A percentile compares a stretch with the other conserved stretches of the same genome.
Evolutionary conservation across 2,329 filamentous ascomycete species (phyloP).

Genomic region (Colletotrichum plurivorum): DNA sequence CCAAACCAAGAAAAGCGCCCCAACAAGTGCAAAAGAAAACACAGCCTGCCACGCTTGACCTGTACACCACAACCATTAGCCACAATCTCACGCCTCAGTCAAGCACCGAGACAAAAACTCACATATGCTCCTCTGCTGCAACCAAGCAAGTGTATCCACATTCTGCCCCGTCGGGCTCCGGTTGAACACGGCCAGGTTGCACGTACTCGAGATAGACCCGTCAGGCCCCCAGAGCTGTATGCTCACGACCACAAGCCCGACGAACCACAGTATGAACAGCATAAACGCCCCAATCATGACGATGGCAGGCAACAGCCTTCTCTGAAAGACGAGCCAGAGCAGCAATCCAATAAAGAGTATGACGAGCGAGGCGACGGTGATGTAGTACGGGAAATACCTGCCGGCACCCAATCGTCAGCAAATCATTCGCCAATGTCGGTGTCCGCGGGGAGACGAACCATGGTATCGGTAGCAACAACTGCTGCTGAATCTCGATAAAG

Average conservation of each 20-base stretch:
- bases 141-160: conserved; percentile 71
- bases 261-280: conserved; percentile 77
- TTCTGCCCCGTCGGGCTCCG: conserved; percentile 65
- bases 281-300: conserved; percentile 76
- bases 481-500: conserved; percentile 72
- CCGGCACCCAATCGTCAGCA: neutral
- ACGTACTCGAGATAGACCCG: conserved; percentile 72
- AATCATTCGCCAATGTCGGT: conserved; percentile 3
- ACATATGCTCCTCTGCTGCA: conserved; percentile 76
- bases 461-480: conserved; percentile 68
- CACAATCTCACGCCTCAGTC: neutral
- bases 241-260: conserved; percentile 73
- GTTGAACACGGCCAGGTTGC: conserved; percentile 70
- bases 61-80: conserved; percentile 43
- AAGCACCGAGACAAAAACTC: conserved; percentile 49
- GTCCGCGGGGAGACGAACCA: conserved; percentile 62
- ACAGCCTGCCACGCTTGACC: conserved; percentile 75
- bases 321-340: conserved; percentile 73
- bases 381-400: conserved; percentile 79
- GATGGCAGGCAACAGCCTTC: conserved; percentile 72
- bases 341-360: conserved; percentile 77
- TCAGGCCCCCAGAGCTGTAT: conserved; percentile 75
- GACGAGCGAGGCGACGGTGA: conserved; percentile 70
- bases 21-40: conserved; percentile 74
- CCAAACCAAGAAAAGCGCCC: conserved; percentile 74